These are phyloP conservation scores for Metschnikowia picachoensis DNA, from an alignment of 805 yeast species.

Conservation along the genomic window DNA sequence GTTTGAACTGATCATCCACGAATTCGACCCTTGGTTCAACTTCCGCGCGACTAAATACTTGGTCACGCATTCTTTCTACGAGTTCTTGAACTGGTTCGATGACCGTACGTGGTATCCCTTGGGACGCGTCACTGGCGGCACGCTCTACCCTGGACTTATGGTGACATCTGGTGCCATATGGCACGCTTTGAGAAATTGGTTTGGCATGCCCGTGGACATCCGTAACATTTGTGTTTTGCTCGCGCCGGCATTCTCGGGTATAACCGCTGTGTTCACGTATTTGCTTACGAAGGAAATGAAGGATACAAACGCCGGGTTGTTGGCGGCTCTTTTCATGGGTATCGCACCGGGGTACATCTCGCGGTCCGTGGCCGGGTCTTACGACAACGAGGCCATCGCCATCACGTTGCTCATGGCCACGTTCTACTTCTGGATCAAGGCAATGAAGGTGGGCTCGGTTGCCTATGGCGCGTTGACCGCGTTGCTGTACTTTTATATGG, in stretches of 20 bases:
- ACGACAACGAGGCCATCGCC: conserved; percentile 98
- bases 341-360: conserved; percentile 98
- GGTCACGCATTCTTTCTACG: conserved; percentile 78
- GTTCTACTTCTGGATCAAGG: conserved; percentile 92
- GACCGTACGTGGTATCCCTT: conserved; percentile 99
- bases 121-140: conserved; percentile 99
- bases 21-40: conserved; percentile 96
- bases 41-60: conserved; percentile 93
- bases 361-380: conserved; percentile 97
- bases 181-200: conserved; percentile 56
- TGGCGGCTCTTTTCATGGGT: conserved; percentile 93
- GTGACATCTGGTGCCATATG: conserved; percentile 92
- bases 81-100: conserved; percentile 96
- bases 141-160: conserved; percentile 97
- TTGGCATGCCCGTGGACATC: conserved; percentile 85
- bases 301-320: conserved; percentile 80
- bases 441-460: conserved; percentile 86
- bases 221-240: conserved; percentile 92
- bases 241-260: conserved; percentile 94
- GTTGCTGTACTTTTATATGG: conserved; percentile 94
- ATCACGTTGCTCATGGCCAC: conserved; percentile 94
- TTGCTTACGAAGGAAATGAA: conserved; percentile 86
- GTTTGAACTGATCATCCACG: conserved; percentile 95
- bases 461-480: conserved; percentile 83
- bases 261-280: conserved; percentile 89